These are phyloP conservation scores for Lactarius trivialis DNA, from an alignment of 768 basidiomycete genomes.

Conservation along the genomic window DNA sequence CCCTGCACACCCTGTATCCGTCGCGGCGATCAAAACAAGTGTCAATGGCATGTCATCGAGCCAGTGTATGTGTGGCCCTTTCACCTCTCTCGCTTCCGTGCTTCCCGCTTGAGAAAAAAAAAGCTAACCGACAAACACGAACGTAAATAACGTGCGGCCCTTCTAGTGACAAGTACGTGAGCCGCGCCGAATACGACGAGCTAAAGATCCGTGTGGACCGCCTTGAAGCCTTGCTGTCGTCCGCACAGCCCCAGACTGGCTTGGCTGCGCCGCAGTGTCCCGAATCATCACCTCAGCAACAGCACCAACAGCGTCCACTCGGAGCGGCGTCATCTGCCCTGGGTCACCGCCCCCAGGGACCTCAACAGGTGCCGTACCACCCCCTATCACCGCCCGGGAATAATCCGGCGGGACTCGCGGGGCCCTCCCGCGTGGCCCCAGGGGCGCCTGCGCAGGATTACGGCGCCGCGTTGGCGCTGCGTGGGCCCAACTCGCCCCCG, in stretches of 20 bases:
- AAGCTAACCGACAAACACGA: background rate
- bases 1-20: constrained; percentile 78
- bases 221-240: constrained; percentile 49
- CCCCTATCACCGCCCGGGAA: constrained; percentile 5
- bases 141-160: constrained; percentile 9
- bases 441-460: constrained; percentile 2
- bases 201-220: constrained; percentile 59
- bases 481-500: constrained; percentile 8
- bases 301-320: background rate
- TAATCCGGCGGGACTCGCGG: background rate
- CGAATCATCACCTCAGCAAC: constrained; percentile 1
- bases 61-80: constrained; percentile 53
- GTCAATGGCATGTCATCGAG: constrained; percentile 79
- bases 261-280: constrained; percentile 2
- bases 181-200: constrained; percentile 68
- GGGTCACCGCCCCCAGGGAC: background rate
- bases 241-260: constrained; percentile 25
- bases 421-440: background rate
- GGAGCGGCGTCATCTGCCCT: background rate
- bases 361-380: constrained; percentile 10
- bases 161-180: constrained; percentile 72
- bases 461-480: background rate
- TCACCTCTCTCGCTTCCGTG: background rate
- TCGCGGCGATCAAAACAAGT: constrained; percentile 73
- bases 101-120: background rate